Evolutionary conservation across 768 basidiomycete genomes (phyloP).

Genomic region (Hemileccinum impolitum): DNA sequence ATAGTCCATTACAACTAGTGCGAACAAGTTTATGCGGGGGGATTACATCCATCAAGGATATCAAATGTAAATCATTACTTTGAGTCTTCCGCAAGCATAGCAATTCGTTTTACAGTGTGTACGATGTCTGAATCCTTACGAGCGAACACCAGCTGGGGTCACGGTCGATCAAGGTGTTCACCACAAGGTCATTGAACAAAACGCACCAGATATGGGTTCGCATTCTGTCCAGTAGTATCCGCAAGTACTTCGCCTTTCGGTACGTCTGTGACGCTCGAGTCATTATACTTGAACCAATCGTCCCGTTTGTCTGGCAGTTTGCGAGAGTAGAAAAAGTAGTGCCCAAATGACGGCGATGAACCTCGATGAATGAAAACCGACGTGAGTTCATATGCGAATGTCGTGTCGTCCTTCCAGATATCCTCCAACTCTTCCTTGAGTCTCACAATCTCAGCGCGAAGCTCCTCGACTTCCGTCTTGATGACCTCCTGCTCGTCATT

Average conservation of each 20-base stretch:
- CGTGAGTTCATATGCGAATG: conserved; percentile 82
- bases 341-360: conserved; percentile 80
- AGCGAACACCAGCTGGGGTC: conserved; percentile 72
- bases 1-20: conserved; percentile 9
- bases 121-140: conserved; percentile 76
- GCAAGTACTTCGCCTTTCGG: conserved; percentile 79
- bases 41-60: conserved; percentile 23
- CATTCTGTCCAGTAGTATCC: conserved; percentile 86
- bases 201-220: conserved; percentile 85
- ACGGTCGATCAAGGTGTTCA: neutral
- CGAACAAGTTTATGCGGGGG: conserved; percentile 8
- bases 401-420: conserved; percentile 66
- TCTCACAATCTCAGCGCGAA: conserved; percentile 44
- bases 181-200: conserved; percentile 1
- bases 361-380: conserved; percentile 96
- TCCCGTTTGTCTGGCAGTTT: conserved; percentile 78
- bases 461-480: conserved; percentile 51
- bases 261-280: conserved; percentile 78
- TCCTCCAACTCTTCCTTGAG: conserved; percentile 70
- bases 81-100: conserved; percentile 23
- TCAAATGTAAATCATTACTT: conserved; percentile 29
- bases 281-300: conserved; percentile 96
- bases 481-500: conserved; percentile 52
- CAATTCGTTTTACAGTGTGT: conserved; percentile 73
- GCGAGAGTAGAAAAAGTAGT: conserved; percentile 95